Base-by-base conservation (phyloP, 371 early-diverging fungal species). In the Syncephalis plumigaleata region DNA sequence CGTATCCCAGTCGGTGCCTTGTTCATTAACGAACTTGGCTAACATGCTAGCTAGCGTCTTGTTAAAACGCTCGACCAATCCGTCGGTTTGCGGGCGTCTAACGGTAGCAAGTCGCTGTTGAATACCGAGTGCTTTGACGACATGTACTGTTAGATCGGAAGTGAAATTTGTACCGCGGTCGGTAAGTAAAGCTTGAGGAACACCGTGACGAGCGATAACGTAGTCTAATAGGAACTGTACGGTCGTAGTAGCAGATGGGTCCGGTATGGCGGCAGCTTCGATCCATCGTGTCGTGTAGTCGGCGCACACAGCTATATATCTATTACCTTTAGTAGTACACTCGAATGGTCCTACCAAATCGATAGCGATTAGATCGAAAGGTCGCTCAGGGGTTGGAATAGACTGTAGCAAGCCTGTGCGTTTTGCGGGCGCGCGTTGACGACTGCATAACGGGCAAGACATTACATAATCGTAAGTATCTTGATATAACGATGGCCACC, bases 11-110 rank as follows among this genome's bases (percentile, higher is more conserved):
- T 51, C 38, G 3, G 11, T 18, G 40, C 50, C 20, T 18, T 3
- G 2, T 3, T 11, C 11, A 17, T 9, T 16, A 16, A 36, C 18
- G 26, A 42, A 9, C 42, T 52, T 52, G 7, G 31, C 46, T 23
- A 55, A 22, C 15, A 27, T 9, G 22, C 37, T 17, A 17, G 23
- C 38, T 3, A 53, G 22, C 9, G 52, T 61, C 27, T 55, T 44
- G 46, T 61, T 64, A 36, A 58, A 48, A 9, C 63, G 36, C 47
- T 68, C 62, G 3, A 54, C 52, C 20, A 58, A 45, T 1, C 60
- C 63, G 52, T 60, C 62, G 0, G 50, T 56, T 46, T 62, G 55
- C 0, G 63, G 61, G 18, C 51, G 47, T 39, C 55, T 57, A 9
- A 57, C 51, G 0, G 61, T 50, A 7, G 55, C 52, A 20, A 53